Base-by-base conservation (phyloP, 306 rosid species). In the Biancaea sappan region DNA sequence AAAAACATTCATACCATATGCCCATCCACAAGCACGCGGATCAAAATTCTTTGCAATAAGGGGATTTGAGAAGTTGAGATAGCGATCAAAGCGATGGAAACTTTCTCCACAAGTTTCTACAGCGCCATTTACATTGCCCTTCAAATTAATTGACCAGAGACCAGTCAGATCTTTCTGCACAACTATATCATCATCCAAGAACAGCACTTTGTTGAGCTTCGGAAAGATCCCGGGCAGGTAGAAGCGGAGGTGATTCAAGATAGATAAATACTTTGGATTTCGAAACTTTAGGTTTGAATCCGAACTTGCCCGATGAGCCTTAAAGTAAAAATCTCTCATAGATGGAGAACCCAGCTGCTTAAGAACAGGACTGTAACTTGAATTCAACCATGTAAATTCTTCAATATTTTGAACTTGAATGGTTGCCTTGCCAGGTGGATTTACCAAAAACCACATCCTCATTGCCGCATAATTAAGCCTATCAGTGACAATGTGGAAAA, bases 1-100 rank as follows among this genome's bases (percentile, higher is more conserved):
- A 75, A 94, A 94, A 77, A 94, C 53, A 80, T 94, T 94, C 99
- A 94, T 94, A 35, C 99, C 99, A 77, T 92, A 94, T 8, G 99
- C 99, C 99, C 99, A 94, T 59, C 99, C 99, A 83, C 99, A 94
- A 59, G 99, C 97, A 77, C 15, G 98, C 2, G 99, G 88, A 71
- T 94, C 93, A 72, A 94, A 94, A 52, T 87, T 88, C 86, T 84
- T 90, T 1, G 99, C 85, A 75, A 94, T 94, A 32, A 88, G 91
- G 80, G 98, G 98, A 84, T 94, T 84, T 61, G 99, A 90, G 80
- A 94, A 94, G 87, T 94, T 94, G 73, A 94, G 96, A 85, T 94
- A 94, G 48, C 95, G 87, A 69, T 94, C 99, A 74, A 86, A 94
- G 69, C 99, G 96, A 80, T 94, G 99, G 75, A 94, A 94, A 81